A percentile compares a stretch with the other conserved stretches of the same genome.
These are phyloP conservation scores for Hypericum androsaemum DNA, from an alignment of 345 rosid species.

Conservation along the genomic window DNA sequence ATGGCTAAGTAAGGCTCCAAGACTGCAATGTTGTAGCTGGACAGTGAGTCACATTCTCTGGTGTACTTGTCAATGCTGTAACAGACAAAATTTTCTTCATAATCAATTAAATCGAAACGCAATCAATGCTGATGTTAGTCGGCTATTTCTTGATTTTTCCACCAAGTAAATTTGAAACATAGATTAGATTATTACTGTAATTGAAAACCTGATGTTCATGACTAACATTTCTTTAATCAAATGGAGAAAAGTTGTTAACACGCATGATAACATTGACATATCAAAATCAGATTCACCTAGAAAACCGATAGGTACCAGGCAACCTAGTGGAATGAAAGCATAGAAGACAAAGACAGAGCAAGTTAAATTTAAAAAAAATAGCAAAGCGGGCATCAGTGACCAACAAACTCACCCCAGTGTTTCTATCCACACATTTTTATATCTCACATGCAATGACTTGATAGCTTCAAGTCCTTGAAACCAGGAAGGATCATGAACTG, in stretches of 20 bases:
- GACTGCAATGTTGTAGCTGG: constrained; percentile 12
- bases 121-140: no score
- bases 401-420: constrained; percentile 34
- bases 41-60: constrained; percentile 22
- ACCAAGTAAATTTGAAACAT: no score
- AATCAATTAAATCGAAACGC: background rate
- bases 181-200: no score
- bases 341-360: background rate
- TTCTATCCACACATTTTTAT: constrained; percentile 40
- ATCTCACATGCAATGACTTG: constrained; percentile 43
- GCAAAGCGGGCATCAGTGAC: background rate
- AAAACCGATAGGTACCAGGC: no score
- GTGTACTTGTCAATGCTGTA: constrained; percentile 30
- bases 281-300: no score
- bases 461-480: constrained; percentile 38
- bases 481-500: constrained; percentile 46
- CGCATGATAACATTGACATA: no score
- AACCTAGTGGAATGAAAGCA: no score
- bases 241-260: no score
- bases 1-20: constrained; percentile 18
- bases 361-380: background rate
- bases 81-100: background rate
- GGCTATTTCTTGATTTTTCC: no score
- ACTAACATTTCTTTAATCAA: no score
- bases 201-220: no score